Evolutionary conservation across 1,139 yeast species (phyloP), one percentile per base, ranked within the genome.

Genomic region (Zhuliangozyma blackwelliae): DNA sequence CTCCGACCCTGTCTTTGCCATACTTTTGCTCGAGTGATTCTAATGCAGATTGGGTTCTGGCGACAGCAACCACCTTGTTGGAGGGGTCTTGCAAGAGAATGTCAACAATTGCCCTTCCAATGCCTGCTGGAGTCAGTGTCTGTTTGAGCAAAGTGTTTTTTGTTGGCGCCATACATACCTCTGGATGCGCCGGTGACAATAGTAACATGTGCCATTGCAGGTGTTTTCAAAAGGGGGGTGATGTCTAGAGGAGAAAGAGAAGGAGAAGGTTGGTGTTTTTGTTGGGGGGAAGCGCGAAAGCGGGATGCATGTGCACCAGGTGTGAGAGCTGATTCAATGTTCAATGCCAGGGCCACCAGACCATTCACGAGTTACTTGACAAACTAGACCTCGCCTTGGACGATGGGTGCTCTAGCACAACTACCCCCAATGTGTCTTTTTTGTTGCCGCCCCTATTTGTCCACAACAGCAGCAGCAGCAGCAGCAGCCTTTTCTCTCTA

Each of bases 161-260:
- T 16, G 16, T 3, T 16, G 35, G 20, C 23, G 33, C 34, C 26
- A 20, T 27, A 55, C 72, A 39, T 59, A 63, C 76, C 68, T 49
- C 73, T 69, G 10, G 86, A 79, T 23, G 84, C 86, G n/a, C 90
- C 90, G 2, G 89, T 82, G 19, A 82, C 72, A 32, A 82, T 67
- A 28, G 45, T 35, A 7, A 43, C 46, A 32, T 43, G 45, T 10
- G 38, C 13, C 33, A 35, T 35, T 22, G 5, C 10, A 3, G 23
- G 23, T 21, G 23, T 22, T 3, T 22, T 16, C 16, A 16, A 22
- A 9, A 6, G 19, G 12, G 10, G n/a, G n/a, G 28, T 3, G 23
- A n/a, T n/a, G n/a, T n/a, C n/a, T 7, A 22, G 10, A 22, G 9
- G 5, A 22, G 11, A 30, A 13, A 21, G 21, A 30, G 29, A 28